A percentile compares a stretch with the other conserved stretches of the same genome.
These are phyloP conservation scores for Trypanosomatidae sp. DNA, from an alignment of 208 protist genomes.

Conservation along the genomic window DNA sequence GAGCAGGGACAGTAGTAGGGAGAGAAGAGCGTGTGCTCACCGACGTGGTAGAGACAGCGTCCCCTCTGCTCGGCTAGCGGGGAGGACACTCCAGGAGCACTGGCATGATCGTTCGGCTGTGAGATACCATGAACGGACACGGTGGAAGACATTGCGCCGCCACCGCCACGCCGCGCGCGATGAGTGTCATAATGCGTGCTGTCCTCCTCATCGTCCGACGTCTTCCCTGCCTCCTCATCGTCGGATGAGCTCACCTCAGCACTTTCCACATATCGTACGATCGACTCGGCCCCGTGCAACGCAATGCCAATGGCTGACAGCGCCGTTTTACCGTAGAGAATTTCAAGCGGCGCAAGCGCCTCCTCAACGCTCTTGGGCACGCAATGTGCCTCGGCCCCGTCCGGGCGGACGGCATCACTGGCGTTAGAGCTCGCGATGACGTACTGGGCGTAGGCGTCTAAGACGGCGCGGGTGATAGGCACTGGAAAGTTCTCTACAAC, in stretches of 20 bases:
- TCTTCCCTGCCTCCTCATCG: background rate
- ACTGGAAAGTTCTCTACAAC: conserved; percentile 31
- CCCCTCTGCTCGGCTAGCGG: conserved; percentile 4
- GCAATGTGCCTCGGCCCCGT: background rate
- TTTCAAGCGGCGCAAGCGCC: conserved; percentile 66
- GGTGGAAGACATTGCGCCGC: background rate
- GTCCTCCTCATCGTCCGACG: background rate
- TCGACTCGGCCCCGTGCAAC: conserved; percentile 61
- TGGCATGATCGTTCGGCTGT: background rate
- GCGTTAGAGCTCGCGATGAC: conserved; percentile 11
- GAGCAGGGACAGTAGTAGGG: conserved; percentile 81
- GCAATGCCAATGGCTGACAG: conserved; percentile 75
- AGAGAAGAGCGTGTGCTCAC: conserved; percentile 73
- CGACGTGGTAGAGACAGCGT: conserved; percentile 72
- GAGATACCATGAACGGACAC: background rate
- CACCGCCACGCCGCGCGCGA: background rate
- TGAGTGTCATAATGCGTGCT: background rate
- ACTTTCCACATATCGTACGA: conserved; percentile 61
- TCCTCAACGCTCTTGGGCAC: conserved; percentile 39
- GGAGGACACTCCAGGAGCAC: background rate
- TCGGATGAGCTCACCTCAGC: background rate
- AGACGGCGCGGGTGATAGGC: conserved; percentile 37
- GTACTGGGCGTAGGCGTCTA: conserved; percentile 48
- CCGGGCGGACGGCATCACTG: background rate
- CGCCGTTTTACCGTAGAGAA: conserved; percentile 77